Conservation (phyloP, 2,329 filamentous ascomycete species). For the Aspergillus arachidicola region DNA sequence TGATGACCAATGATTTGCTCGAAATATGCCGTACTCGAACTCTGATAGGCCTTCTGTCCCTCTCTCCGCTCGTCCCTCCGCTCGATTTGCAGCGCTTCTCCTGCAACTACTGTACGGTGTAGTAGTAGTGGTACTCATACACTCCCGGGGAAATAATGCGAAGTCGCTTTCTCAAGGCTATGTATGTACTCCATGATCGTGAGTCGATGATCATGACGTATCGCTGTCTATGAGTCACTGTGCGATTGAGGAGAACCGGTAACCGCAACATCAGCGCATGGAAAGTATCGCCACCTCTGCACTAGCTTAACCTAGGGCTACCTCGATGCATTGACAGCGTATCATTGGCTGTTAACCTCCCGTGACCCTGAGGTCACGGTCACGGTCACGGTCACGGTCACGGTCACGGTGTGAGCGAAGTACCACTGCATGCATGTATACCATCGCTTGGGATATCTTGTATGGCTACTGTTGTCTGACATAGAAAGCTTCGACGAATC, state of each 20-base stretch:
- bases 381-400: too few species aligned
- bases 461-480: background rate
- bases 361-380: background rate
- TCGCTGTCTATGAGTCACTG: background rate
- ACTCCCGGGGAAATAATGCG: background rate
- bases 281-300: background rate
- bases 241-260: background rate
- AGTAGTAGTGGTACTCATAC: background rate
- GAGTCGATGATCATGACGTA: background rate
- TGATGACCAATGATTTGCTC: background rate
- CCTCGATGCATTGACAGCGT: background rate
- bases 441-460: background rate
- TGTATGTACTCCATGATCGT: background rate
- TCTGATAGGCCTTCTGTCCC: background rate
- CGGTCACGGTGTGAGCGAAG: background rate
- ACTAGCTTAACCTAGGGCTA: background rate
- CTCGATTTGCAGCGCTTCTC: background rate
- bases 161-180: background rate
- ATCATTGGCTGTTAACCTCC: too few species aligned
- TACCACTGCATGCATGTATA: background rate
- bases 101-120: background rate
- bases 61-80: background rate
- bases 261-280: background rate
- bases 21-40: background rate
- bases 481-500: background rate